phyloP scores from a whole-genome alignment of 2,329 filamentous ascomycete species.

The Cyclaneusma minus region DNA sequence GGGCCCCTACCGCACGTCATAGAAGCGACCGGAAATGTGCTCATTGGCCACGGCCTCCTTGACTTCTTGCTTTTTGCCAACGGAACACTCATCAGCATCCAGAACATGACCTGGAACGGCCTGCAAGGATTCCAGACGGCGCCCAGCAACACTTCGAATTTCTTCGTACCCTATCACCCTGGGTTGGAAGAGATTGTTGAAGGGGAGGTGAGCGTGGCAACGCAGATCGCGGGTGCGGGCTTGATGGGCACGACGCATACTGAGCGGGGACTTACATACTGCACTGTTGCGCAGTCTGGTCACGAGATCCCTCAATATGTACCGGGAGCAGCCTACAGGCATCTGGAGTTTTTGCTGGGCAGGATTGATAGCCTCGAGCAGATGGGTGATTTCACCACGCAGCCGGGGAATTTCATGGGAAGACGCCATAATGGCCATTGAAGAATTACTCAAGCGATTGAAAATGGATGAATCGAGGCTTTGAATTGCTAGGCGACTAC shows the following conservation, averaged over 20 bases:
- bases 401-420: slow-evolving; percentile 12
- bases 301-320: slow-evolving; percentile 41
- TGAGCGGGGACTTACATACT: slow-evolving; percentile 47
- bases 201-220: slow-evolving; percentile 4
- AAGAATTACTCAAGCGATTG: too few relatives aligned
- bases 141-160: slow-evolving; percentile 8
- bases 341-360: slow-evolving; percentile 46
- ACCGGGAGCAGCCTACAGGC: slow-evolving; percentile 39
- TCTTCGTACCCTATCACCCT: slow-evolving; percentile 25
- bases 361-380: slow-evolving; percentile 31
- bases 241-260: slow-evolving; percentile 35
- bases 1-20: slow-evolving; percentile 42
- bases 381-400: slow-evolving; percentile 14
- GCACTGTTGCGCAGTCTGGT: slow-evolving; percentile 35
- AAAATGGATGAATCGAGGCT: too few relatives aligned
- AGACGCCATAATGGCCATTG: too few relatives aligned
- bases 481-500: too few relatives aligned
- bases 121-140: slow-evolving; percentile 41
- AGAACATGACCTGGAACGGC: slow-evolving; percentile 60
- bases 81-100: slow-evolving; percentile 46
- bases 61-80: slow-evolving; percentile 49
- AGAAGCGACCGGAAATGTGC: slow-evolving; percentile 40
- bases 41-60: slow-evolving; percentile 45
- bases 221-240: slow-evolving; percentile 11
- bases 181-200: slow-evolving; percentile 31